Evolutionary conservation across 306 rosid genomes (phyloP).

Genomic region (apple (Malus domestica)): ASM211411v1 NC_041789.1:27790001-27790500

Average conservation of each 20-base stretch:
- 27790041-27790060: conserved; percentile 29
- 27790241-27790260: not conserved
- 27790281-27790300: not conserved
- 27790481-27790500: too few relatives aligned
- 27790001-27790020: conserved; percentile 27
- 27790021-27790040: conserved; percentile 19
- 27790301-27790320: not conserved
- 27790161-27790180: conserved; percentile 35
- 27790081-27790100: conserved; percentile 33
- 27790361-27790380: not conserved
- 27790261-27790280: not conserved
- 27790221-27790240: not conserved
- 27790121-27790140: conserved; percentile 16
- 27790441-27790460: too few relatives aligned
- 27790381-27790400: not conserved
- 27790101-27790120: conserved; percentile 26
- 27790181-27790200: conserved; percentile 39
- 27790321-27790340: not conserved
- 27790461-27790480: too few relatives aligned
- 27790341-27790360: not conserved
- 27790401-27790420: not conserved
- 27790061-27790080: conserved; percentile 34
- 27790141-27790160: conserved; percentile 45
- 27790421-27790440: not conserved
- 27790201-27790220: conserved; percentile 41